Percentiles rank a stretch among this genome's conserved stretches.
Conservation (phyloP, 2,329 filamentous ascomycete species). For the Fusarium clavum region DNA sequence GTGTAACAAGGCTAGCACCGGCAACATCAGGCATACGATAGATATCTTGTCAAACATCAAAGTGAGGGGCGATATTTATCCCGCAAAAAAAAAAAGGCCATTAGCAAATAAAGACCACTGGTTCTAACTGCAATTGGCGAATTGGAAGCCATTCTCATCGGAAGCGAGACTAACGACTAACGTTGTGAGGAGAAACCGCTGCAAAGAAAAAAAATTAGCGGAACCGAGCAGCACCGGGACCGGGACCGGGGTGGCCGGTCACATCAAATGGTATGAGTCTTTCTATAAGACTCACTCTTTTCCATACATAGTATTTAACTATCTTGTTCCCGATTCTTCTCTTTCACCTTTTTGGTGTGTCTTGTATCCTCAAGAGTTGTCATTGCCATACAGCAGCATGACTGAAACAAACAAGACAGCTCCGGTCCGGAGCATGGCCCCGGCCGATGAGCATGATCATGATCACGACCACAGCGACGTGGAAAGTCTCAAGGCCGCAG, state of each 20-base stretch:
- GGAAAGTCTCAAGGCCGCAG: conserved; percentile 44
- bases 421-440: conserved; percentile 27
- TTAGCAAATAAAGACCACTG: conserved; percentile 5
- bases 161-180: conserved; percentile 5
- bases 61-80: conserved; percentile 39
- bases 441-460: conserved; percentile 30
- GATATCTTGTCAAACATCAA: not conserved
- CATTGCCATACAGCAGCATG: not conserved
- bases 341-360: not conserved
- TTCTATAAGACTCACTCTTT: conserved; percentile 25
- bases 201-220: conserved; percentile 28
- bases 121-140: conserved; percentile 27
- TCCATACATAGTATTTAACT: not conserved
- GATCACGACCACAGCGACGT: conserved; percentile 43
- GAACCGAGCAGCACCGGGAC: conserved; percentile 24
- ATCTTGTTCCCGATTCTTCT: not conserved
- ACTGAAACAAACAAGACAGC: conserved; percentile 28
- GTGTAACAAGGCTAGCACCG: conserved; percentile 8
- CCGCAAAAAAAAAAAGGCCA: conserved; percentile 29
- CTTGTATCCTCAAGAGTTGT: not conserved
- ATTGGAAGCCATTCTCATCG: conserved; percentile 1
- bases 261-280: conserved; percentile 17
- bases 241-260: conserved; percentile 37
- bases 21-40: conserved; percentile 15
- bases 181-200: conserved; percentile 4